Conservation (phyloP, 768 basidiomycete species). For the Ramaria rubella region DNA sequence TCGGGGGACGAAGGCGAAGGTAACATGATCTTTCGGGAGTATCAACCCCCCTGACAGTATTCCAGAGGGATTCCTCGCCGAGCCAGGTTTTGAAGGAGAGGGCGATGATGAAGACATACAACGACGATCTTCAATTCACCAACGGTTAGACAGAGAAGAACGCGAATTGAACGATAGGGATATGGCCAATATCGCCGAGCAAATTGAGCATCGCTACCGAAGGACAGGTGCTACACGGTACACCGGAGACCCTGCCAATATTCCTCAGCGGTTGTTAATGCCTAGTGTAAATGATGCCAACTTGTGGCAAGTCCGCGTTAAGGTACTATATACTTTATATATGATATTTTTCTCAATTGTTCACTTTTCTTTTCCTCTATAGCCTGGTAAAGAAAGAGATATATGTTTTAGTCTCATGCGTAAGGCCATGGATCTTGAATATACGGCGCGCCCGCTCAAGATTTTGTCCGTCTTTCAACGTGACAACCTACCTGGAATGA, state of each 20-base stretch:
- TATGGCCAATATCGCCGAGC: slow-evolving; percentile 77
- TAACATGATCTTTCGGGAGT: too few species aligned
- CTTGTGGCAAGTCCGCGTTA: slow-evolving; percentile 92
- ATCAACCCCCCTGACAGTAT: too few species aligned
- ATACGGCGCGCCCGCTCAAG: slow-evolving; percentile 66
- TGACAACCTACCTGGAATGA: slow-evolving; percentile 90
- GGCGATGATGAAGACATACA: slow-evolving; percentile 57
- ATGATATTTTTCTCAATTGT: not conserved
- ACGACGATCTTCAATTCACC: slow-evolving; percentile 52
- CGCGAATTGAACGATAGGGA: slow-evolving; percentile 71
- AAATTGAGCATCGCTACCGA: slow-evolving; percentile 71
- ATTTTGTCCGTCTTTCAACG: slow-evolving; percentile 94
- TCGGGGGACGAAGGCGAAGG: slow-evolving; percentile 66
- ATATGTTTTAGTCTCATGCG: slow-evolving; percentile 93
- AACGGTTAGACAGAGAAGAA: slow-evolving; percentile 63
- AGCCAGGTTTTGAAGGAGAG: slow-evolving; percentile 39
- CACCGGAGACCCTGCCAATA: slow-evolving; percentile 86
- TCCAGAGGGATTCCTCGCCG: slow-evolving; percentile 67
- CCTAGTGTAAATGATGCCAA: slow-evolving; percentile 94
- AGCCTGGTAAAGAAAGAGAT: slow-evolving; percentile 90
- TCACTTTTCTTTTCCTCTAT: not conserved
- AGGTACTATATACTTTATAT: slow-evolving; percentile 46
- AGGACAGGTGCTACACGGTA: slow-evolving; percentile 56
- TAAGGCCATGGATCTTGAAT: slow-evolving; percentile 82
- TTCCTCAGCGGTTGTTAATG: slow-evolving; percentile 92